Base-by-base conservation (phyloP, 1,284 basidiomycete genomes). In the Heliocybe sulcata region DNA sequence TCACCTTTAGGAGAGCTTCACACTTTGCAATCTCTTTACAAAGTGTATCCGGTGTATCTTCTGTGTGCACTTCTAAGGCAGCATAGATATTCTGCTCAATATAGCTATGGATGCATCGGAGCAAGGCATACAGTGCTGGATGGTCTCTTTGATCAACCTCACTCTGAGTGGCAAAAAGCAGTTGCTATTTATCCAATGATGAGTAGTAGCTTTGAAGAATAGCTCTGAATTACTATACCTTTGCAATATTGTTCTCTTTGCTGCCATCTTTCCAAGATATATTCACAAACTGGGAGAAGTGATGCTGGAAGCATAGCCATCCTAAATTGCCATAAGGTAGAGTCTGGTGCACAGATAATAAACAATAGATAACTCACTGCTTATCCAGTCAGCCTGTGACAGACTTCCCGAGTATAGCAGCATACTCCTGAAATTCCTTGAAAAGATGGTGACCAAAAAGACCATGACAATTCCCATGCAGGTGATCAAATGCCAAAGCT, bases 211-310 rank as follows among this genome's bases (percentile, higher is more conserved):
- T n/a, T n/a, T n/a, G n/a, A n/a, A n/a, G n/a, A n/a, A n/a, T n/a
- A n/a, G n/a, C n/a, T 56, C 9, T 9, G n/a, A 47, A 19, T 9
- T 47, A 19, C 23, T 19, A 73, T n/a, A n/a, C 72, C 65, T 73
- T 76, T 0, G 67, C 64, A 2, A 76, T 66, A 58, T 74, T 72
- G 52, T 69, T 64, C 55, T 64, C 62, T 53, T 77, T 76, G 1
- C 57, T 56, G 2, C 67, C 71, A 63, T 76, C 55, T 4, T 29
- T 52, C 47, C 58, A 60, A 27, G 49, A 16, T 10, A 56, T 26
- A 1, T 53, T 20, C 14, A 58, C 35, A 26, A 56, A 31, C 2
- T 9, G 2, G 1, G 49, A 23, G 29, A 60, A 58, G 31, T 60
- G 59, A 60, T 1, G 50, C 45, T 16, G 59, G 59, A n/a, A 60